Evolutionary conservation across 768 basidiomycete species (phyloP), one percentile per base, ranked within the genome.

Genomic region (Dentipellis fragilis): DNA sequence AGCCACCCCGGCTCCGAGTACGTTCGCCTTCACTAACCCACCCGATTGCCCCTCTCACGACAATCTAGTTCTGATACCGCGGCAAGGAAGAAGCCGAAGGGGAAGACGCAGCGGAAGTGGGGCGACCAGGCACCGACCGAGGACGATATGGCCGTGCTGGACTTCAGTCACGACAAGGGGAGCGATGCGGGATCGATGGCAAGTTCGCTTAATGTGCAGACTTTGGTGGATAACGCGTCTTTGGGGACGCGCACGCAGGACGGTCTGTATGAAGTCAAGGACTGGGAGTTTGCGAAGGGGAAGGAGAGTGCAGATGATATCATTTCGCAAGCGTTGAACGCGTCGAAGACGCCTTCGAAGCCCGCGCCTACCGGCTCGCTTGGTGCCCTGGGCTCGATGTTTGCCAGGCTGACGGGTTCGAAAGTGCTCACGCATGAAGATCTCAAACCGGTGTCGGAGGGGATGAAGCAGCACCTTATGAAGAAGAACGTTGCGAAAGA

Each of bases 381-480:
- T 52, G 84, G 88, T 11, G 69, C 83, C 0, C 69, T 93, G n/a
- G 80, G 87, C 10, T 84, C 83, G 47, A 74, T 95, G 51, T 91
- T 96, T 68, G 83, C 90, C 6, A 79, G 90, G 46, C 71, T 96
- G 62, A 94, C 92, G 3, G 90, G 93, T 0, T 83, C 84, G 22
- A 94, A 93, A 69, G 75, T 84, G 2, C 72, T 99, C 54, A 87
- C 87, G 1, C 80, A 89, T 54, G 76, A 81, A 39, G 95, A 98
- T 67, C 69, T 98, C 54, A 80, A 81, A 61, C 95, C 95, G 8
- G 89, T 95, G 1, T 67, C 98, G 47, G 87, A 87, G 51, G 89
- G 84, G 16, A 98, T 98, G 93, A 93, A 95, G 68, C 91, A 94
- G 58, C 95, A 97, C 69, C 75, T 99, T 47, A 97, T 97, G 93